Conservation (phyloP, 139 green algal species). For the Coelastrella sp. region DNA sequence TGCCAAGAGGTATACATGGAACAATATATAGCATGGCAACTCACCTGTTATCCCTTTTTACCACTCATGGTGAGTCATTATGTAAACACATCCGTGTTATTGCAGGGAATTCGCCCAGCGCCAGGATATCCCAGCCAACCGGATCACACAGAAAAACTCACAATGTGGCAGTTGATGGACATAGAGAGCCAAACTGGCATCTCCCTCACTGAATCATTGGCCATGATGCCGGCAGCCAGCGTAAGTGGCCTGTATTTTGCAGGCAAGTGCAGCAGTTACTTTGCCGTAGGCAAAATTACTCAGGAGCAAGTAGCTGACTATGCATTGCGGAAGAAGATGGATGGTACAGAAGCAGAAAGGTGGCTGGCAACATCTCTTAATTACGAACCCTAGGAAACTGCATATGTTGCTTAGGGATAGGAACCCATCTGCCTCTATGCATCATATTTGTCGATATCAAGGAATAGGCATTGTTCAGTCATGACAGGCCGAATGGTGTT, state of each 20-base stretch:
- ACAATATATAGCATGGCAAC: too few relatives aligned
- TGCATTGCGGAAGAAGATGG: conserved; percentile 91
- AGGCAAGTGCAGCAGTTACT: conserved; percentile 88
- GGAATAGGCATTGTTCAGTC: too few relatives aligned
- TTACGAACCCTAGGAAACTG: conserved; percentile 82
- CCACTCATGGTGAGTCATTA: too few relatives aligned
- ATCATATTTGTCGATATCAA: too few relatives aligned
- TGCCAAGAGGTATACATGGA: too few relatives aligned
- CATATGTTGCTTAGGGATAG: too few relatives aligned
- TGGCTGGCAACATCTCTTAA: conserved; percentile 93
- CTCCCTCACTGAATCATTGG: conserved; percentile 93
- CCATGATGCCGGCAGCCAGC: conserved; percentile 95
- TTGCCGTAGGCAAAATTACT: conserved; percentile 98
- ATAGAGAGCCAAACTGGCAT: conserved; percentile 86
- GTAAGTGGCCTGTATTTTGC: conserved; percentile 98
- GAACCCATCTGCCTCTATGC: too few relatives aligned
- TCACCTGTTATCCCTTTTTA: neutral
- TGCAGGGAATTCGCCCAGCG: conserved; percentile 94
- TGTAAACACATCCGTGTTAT: neutral
- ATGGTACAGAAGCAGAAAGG: conserved; percentile 80
- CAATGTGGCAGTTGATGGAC: conserved; percentile 97
- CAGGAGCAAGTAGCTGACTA: conserved; percentile 94
- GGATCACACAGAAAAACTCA: conserved; percentile 98
- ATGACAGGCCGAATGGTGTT: too few relatives aligned
- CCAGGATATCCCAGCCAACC: conserved; percentile 98